Evolutionary conservation across 2,329 filamentous ascomycete species (phyloP), one percentile per base, ranked within the genome.

Genomic region (Dothistroma pini): DNA sequence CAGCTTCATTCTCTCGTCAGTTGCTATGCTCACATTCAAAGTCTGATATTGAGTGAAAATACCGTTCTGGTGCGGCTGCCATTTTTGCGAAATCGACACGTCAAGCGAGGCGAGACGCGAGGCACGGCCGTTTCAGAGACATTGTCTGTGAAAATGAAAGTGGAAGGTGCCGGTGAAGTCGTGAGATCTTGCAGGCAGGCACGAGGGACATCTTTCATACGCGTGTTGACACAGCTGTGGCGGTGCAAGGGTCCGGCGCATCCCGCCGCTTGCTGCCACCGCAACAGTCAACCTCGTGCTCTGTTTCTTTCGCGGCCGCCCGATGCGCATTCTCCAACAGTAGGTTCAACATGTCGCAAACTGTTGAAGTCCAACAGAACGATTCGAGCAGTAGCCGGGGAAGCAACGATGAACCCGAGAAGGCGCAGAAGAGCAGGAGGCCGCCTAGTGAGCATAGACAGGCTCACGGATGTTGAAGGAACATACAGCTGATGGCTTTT

Each of bases 401-500:
- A 59, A 74, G 74, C n/a, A 71, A 72, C 57, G 68, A 75, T 59
- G 52, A 69, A 57, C 68, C 75, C 60, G 78, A 83, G 81, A 95
- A 87, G 79, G 95, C 93, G 82, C 85, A 88, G 77, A 96, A 96
- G 86, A 96, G 86, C 83, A 88, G 90, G 78, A 88, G 91, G 78
- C 93, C 93, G 69, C 91, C 92, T 70, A 97, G 92, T 96, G 77
- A 76, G 84, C 74, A 32, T 21, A 34, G 14, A 21, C 29, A 53
- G 34, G 61, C 52, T 32, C 59, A 38, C 38, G 48, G 35, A 47
- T 58, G 62, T 66, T 49, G 56, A 19, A 53, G 58, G n/a, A 56
- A 63, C 32, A 47, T 44, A 7, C 19, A 55, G 61, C 65, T 67
- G 67, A 69, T 66, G 54, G 57, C 58, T 22, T 35, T 55, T 59